These are phyloP conservation scores for Gardenia jasminoides DNA, from an alignment of 257 asterid species.

Conservation along the genomic window DNA sequence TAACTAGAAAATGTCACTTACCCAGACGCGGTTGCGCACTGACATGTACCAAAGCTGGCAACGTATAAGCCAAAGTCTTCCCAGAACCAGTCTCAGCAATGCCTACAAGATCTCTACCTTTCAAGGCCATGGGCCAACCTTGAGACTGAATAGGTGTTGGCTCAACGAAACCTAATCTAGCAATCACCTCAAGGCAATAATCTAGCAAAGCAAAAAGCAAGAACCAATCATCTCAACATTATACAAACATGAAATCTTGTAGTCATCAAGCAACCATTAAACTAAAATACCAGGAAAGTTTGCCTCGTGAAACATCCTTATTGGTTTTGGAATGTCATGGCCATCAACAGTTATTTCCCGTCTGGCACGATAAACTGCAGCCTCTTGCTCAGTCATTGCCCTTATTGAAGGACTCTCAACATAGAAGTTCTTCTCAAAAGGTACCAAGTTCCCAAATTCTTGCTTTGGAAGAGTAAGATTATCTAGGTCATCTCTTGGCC, in stretches of 20 bases:
- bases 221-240: slow-evolving; percentile 19
- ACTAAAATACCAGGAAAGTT: slow-evolving; percentile 66
- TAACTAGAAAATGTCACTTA: slow-evolving; percentile 30
- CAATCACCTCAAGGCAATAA: slow-evolving; percentile 77
- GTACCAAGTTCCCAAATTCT: slow-evolving; percentile 70
- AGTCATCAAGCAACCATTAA: neutral
- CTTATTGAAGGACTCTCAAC: slow-evolving; percentile 70
- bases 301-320: slow-evolving; percentile 77
- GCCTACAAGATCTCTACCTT: slow-evolving; percentile 86
- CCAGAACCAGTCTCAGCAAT: slow-evolving; percentile 99
- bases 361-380: slow-evolving; percentile 57
- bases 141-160: slow-evolving; percentile 93
- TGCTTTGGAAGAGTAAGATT: slow-evolving; percentile 67
- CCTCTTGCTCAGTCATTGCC: slow-evolving; percentile 74
- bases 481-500: slow-evolving; percentile 64
- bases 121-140: slow-evolving; percentile 98
- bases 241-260: neutral
- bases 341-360: slow-evolving; percentile 83
- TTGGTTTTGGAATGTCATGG: slow-evolving; percentile 74
- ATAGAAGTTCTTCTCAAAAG: slow-evolving; percentile 79
- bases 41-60: slow-evolving; percentile 87
- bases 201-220: slow-evolving; percentile 39
- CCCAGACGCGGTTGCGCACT: slow-evolving; percentile 85
- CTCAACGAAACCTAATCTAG: slow-evolving; percentile 75
- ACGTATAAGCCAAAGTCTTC: slow-evolving; percentile 77